Conservation (phyloP, 768 basidiomycete species). For the Termitomyces sp. region DNA sequence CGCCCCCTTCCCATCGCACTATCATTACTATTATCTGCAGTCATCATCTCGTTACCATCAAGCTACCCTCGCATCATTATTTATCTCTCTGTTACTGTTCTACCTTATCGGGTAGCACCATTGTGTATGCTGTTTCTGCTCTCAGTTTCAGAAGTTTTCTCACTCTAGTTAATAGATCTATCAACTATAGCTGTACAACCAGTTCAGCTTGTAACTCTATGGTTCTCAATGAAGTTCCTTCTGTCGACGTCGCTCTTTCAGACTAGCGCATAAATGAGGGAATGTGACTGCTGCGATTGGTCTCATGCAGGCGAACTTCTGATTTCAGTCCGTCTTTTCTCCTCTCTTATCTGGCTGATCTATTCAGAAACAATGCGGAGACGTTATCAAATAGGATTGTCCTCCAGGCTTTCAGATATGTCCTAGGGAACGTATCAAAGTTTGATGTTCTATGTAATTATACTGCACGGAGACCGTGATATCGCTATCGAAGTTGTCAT, state of each 20-base stretch:
- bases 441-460: neutral
- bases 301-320: neutral
- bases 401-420: neutral
- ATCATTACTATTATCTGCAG: slow-evolving; percentile 4
- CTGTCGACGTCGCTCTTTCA: neutral
- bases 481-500: neutral
- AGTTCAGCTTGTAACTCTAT: slow-evolving; percentile 12
- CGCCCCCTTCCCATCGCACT: neutral
- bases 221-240: neutral
- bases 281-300: too few species aligned
- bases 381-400: neutral
- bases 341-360: neutral
- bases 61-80: slow-evolving; percentile 12
- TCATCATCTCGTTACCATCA: slow-evolving; percentile 9
- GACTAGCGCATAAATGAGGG: neutral
- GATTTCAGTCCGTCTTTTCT: neutral
- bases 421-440: too few species aligned
- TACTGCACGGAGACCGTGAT: neutral
- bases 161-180: slow-evolving; percentile 7
- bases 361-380: neutral
- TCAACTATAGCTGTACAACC: slow-evolving; percentile 11
- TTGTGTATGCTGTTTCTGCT: slow-evolving; percentile 9
- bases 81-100: slow-evolving; percentile 10
- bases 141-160: neutral
- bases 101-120: slow-evolving; percentile 7